A percentile compares a stretch with the other conserved stretches of the same genome.
These are phyloP conservation scores for Linnemannia schmuckeri DNA, from an alignment of 192 early-diverging fungal species.

Conservation along the genomic window DNA sequence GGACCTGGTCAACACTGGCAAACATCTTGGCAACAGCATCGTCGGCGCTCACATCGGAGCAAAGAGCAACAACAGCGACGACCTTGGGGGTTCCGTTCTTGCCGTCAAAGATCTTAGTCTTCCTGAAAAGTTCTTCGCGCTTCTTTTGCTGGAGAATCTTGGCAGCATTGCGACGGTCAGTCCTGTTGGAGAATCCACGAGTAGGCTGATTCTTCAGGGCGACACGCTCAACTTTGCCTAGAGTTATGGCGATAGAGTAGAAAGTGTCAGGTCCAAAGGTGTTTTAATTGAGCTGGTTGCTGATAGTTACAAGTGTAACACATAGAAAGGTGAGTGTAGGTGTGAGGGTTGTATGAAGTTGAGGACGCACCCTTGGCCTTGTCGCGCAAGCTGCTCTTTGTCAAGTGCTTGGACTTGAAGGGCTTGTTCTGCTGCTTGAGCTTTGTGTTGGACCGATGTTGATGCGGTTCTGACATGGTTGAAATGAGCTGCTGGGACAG, in stretches of 20 bases:
- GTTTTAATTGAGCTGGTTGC: background rate
- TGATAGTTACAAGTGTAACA: background rate
- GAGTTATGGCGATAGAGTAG: background rate
- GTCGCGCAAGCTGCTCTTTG: slow-evolving; percentile 85
- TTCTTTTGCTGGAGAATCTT: slow-evolving; percentile 87
- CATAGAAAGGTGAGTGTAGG: background rate
- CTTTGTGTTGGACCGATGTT: slow-evolving; percentile 64
- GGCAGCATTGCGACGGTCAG: slow-evolving; percentile 86
- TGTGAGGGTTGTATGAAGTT: background rate
- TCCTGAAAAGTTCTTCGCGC: slow-evolving; percentile 74
- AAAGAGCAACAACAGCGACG: slow-evolving; percentile 91
- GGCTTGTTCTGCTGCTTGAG: slow-evolving; percentile 96
- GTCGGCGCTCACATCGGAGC: slow-evolving; percentile 76
- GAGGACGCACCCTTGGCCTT: slow-evolving; percentile 76
- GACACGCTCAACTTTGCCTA: slow-evolving; percentile 77
- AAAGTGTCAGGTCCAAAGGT: background rate
- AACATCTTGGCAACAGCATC: slow-evolving; percentile 67
- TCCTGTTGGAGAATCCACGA: slow-evolving; percentile 65
- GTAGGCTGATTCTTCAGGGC: slow-evolving; percentile 69
- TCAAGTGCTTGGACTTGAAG: slow-evolving; percentile 94
- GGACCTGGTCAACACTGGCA: slow-evolving; percentile 56
- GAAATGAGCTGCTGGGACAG: slow-evolving; percentile 16
- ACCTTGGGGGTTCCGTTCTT: slow-evolving; percentile 88
- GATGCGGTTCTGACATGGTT: slow-evolving; percentile 50
- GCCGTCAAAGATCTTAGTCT: slow-evolving; percentile 89